These are phyloP conservation scores for Colletotrichum sp. DNA, from an alignment of 2,329 filamentous ascomycete genomes.

Conservation along the genomic window DNA sequence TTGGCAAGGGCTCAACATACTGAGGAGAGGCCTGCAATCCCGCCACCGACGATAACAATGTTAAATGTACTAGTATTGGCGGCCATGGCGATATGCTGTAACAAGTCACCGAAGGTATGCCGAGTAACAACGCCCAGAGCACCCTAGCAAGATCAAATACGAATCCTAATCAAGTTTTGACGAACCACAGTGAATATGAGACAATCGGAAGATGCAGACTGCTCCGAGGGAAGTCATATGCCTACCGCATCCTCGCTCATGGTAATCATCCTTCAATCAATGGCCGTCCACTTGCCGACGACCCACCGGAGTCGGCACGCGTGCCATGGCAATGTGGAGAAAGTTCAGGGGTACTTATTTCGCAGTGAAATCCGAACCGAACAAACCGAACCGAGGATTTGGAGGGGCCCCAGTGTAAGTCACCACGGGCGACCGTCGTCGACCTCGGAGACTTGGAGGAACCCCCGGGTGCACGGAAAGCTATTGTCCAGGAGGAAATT, in stretches of 20 bases:
- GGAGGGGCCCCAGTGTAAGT: neutral
- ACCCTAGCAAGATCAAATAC: neutral
- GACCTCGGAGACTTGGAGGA: neutral
- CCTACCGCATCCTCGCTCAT: neutral
- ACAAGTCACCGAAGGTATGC: neutral
- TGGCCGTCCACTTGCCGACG: neutral
- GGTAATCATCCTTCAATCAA: neutral
- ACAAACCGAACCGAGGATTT: neutral
- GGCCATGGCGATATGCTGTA: accelerated
- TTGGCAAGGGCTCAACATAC: neutral
- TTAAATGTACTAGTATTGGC: neutral
- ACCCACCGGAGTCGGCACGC: neutral
- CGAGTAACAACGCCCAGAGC: neutral
- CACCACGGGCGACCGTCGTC: neutral
- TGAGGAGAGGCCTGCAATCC: constrained; percentile 13
- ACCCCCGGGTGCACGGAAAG: neutral
- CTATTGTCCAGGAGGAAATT: neutral
- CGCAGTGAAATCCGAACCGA: neutral
- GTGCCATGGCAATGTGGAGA: neutral
- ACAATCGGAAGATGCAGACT: neutral
- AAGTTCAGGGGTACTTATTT: neutral
- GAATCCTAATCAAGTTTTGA: neutral
- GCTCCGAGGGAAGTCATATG: too few relatives aligned
- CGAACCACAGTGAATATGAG: accelerated
- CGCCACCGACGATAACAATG: constrained; percentile 27